These are phyloP conservation scores for Hymenotorrendiella dingleyae DNA, from an alignment of 2,329 filamentous ascomycete species.

Conservation along the genomic window DNA sequence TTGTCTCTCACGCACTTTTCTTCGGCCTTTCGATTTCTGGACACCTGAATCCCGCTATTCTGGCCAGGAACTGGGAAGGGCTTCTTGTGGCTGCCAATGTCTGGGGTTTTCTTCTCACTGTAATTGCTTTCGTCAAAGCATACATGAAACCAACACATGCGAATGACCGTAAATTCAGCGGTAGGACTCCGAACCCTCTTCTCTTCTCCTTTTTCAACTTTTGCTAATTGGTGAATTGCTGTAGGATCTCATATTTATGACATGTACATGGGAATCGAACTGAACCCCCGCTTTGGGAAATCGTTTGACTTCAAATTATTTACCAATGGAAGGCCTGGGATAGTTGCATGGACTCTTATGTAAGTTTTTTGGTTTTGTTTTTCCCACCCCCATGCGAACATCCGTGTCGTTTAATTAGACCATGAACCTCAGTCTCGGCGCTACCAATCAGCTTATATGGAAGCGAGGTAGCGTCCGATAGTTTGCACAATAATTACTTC, in stretches of 20 bases:
- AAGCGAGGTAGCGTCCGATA: no score
- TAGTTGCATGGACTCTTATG: slow-evolving; percentile 43
- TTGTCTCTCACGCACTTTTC: slow-evolving; percentile 33
- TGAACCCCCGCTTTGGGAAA: slow-evolving; percentile 39
- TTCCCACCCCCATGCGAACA: no score
- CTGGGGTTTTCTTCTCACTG: slow-evolving; percentile 30
- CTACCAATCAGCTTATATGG: no score
- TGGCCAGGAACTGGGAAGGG: slow-evolving; percentile 38
- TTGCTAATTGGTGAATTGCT: not conserved
- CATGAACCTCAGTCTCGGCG: no score
- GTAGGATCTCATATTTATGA: slow-evolving; percentile 37
- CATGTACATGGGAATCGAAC: slow-evolving; percentile 41
- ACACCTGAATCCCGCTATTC: slow-evolving; percentile 34
- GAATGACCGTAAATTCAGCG: slow-evolving; percentile 39
- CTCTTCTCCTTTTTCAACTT: slow-evolving; percentile 4
- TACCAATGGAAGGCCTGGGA: slow-evolving; percentile 42
- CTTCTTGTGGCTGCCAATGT: slow-evolving; percentile 36
- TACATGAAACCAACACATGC: slow-evolving; percentile 35
- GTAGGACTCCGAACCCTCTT: slow-evolving; percentile 15
- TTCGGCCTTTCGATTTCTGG: slow-evolving; percentile 24
- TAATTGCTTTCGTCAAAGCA: slow-evolving; percentile 35
- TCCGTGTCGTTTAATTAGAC: no score
- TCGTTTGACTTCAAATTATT: slow-evolving; percentile 43
- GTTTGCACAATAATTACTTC: no score
- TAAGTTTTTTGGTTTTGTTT: no score